Conservation (phyloP, 805 yeast genomes). For the Barnettozyma sucrosica region DNA sequence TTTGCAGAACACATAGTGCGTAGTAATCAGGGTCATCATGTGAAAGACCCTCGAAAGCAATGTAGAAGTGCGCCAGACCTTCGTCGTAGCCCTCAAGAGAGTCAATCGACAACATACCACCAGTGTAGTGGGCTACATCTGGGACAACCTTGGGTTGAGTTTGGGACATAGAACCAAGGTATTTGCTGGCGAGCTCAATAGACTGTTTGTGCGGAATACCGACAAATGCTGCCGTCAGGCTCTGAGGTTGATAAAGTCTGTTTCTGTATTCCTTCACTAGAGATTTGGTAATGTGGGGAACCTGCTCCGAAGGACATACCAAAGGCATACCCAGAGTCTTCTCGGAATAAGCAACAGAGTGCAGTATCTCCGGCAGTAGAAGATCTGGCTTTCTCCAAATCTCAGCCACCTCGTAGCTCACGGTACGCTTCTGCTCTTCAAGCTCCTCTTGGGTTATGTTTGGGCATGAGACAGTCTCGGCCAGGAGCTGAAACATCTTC, state of each 20-base stretch:
- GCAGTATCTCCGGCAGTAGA: conserved; percentile 85
- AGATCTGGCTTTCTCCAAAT: conserved; percentile 78
- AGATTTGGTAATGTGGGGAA: conserved; percentile 47
- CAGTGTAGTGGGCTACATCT: conserved; percentile 46
- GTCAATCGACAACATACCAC: conserved; percentile 53
- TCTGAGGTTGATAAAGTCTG: conserved; percentile 68
- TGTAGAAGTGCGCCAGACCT: conserved; percentile 76
- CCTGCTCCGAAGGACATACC: conserved; percentile 67
- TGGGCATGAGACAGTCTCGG: conserved; percentile 77
- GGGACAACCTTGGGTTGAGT: conserved; percentile 25
- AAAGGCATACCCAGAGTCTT: conserved; percentile 83
- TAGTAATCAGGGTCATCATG: conserved; percentile 82
- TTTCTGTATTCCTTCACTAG: conserved; percentile 57
- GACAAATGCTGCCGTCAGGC: conserved; percentile 78
- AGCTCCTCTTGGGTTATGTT: conserved; percentile 62
- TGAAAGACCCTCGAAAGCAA: conserved; percentile 85
- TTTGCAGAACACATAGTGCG: conserved; percentile 85
- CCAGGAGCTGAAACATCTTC: conserved; percentile 65
- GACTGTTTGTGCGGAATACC: conserved; percentile 77
- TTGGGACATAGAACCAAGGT: conserved; percentile 58
- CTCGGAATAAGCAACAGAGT: conserved; percentile 67
- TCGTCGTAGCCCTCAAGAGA: conserved; percentile 62
- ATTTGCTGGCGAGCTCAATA: conserved; percentile 49
- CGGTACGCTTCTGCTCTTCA: conserved; percentile 63
- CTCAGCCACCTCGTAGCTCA: conserved; percentile 78